Evolutionary conservation across 1,139 yeast genomes (phyloP), one percentile per base, ranked within the genome.

Genomic region (Zygotorulaspora mrakii): DNA sequence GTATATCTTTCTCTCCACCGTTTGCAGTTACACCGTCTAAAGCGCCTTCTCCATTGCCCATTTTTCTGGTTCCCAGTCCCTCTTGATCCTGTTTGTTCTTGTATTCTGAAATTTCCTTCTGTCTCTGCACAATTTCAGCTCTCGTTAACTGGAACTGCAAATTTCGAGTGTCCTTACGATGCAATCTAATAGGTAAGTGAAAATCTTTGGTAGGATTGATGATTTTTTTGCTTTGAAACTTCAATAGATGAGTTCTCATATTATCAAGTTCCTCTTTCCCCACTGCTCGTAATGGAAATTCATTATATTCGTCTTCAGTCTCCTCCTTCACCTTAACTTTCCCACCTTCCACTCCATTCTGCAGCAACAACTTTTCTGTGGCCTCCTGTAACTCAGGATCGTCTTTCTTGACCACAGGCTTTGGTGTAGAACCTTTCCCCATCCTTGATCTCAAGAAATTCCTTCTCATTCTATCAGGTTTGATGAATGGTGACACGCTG

Each of bases 121-220:
- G 72, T 56, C 65, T 69, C 47, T 72, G 76, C 34, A 76, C 83
- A 50, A 73, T 72, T 68, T 77, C 62, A 70, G 75, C 62, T 67
- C 75, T 54, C 68, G 89, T 82, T 52, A 85, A 67, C 63, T 86
- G 95, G 57, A 84, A 85, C 59, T 86, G 96, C 60, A 89, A 70
- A 58, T 86, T 86, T 53, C 88, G 75, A 1, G 97, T 96, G 62
- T 89, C 97, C 59, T 89, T 88, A 52, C 97, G 74, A 61, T 88
- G 96, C 55, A 89, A 69, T 51, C 96, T 70, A 12, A 89, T 82
- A 0, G 98, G 98, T 44, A 76, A 74, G 37, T 78, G 79, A 61
- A 89, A 89, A 49, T 80, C 80, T 25, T 70, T 69, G 21, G 70
- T 67, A 4, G 94, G 91, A 49, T 85, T 85, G 23, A 91, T 82